Conservation (phyloP, 1,284 basidiomycete species). For the Ganoderma lingzhi region DNA sequence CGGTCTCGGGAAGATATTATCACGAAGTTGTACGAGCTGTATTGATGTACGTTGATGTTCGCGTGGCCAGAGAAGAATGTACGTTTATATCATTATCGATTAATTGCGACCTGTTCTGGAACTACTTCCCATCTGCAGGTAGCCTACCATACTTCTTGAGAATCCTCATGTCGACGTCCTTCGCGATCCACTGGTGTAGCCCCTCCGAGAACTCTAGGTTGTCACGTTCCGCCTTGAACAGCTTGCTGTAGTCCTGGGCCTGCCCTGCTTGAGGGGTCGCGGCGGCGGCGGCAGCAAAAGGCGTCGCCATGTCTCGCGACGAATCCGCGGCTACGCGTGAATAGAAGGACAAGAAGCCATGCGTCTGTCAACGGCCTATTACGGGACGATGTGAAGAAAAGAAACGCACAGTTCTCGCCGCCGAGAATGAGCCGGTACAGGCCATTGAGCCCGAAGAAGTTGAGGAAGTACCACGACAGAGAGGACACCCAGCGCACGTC, state of each 20-base stretch:
- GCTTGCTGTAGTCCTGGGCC: conserved; percentile 86
- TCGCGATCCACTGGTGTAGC: conserved; percentile 82
- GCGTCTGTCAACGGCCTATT: conserved; percentile 17
- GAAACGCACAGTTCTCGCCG: conserved; percentile 82
- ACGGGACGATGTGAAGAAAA: conserved; percentile 13
- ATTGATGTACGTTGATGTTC: conserved; percentile 21
- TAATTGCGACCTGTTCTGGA: conserved; percentile 20
- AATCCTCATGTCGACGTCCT: conserved; percentile 82
- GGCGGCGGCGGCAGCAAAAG: conserved; percentile 75
- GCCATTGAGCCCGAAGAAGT: conserved; percentile 97
- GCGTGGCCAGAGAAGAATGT: conserved; percentile 31
- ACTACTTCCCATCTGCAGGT: conserved; percentile 30
- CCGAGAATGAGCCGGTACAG: conserved; percentile 95
- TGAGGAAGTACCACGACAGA: conserved; percentile 99
- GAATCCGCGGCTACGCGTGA: conserved; percentile 72
- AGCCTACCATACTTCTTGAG: conserved; percentile 78
- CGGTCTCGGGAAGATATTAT: not conserved
- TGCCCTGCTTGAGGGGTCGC: conserved; percentile 55
- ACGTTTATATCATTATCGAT: conserved; percentile 34
- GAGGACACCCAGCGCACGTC: conserved; percentile 99
- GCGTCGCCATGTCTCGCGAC: conserved; percentile 77
- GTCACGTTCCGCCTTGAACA: conserved; percentile 93
- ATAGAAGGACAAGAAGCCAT: conserved; percentile 22
- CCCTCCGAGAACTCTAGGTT: conserved; percentile 93
- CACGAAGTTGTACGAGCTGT: conserved; percentile 31